These are phyloP conservation scores for Aspergillus brasiliensis DNA, from an alignment of 2,329 filamentous ascomycete genomes.

Conservation along the genomic window DNA sequence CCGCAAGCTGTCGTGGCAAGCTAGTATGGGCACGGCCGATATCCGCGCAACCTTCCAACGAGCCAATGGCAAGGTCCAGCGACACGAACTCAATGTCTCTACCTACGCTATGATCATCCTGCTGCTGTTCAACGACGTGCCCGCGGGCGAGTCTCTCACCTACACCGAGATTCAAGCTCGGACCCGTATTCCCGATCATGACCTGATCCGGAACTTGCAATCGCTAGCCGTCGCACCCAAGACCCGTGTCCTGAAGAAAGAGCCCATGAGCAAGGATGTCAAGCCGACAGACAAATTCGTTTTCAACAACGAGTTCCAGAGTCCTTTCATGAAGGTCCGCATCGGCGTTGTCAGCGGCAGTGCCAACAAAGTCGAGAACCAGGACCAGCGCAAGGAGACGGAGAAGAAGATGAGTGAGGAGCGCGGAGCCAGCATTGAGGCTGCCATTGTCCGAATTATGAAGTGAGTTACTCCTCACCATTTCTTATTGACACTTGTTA, in stretches of 20 bases:
- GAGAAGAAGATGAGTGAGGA: conserved; percentile 55
- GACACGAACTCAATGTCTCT: conserved; percentile 88
- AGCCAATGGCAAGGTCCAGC: conserved; percentile 70
- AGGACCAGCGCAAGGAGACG: conserved; percentile 57
- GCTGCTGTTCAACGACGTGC: conserved; percentile 81
- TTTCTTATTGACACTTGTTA: neutral
- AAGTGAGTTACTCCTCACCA: conserved; percentile 42
- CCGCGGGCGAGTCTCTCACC: conserved; percentile 52
- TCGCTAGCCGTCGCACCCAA: conserved; percentile 82
- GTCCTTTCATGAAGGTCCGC: conserved; percentile 84
- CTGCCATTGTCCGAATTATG: conserved; percentile 57
- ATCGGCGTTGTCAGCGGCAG: conserved; percentile 77
- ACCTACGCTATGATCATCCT: conserved; percentile 92
- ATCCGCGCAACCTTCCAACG: conserved; percentile 76
- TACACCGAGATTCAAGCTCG: conserved; percentile 79
- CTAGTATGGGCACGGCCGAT: conserved; percentile 79
- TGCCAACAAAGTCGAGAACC: conserved; percentile 81
- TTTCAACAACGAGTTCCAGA: conserved; percentile 80
- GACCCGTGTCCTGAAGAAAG: conserved; percentile 76
- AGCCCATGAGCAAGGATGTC: conserved; percentile 75
- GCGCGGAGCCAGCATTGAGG: conserved; percentile 53
- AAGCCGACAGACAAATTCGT: conserved; percentile 75
- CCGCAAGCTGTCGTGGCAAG: conserved; percentile 81
- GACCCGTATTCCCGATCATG: conserved; percentile 74
- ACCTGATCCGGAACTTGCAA: conserved; percentile 76